These are phyloP conservation scores for Gossypium arboreum DNA, from an alignment of 345 rosid genomes.

Conservation along the genomic window DNA sequence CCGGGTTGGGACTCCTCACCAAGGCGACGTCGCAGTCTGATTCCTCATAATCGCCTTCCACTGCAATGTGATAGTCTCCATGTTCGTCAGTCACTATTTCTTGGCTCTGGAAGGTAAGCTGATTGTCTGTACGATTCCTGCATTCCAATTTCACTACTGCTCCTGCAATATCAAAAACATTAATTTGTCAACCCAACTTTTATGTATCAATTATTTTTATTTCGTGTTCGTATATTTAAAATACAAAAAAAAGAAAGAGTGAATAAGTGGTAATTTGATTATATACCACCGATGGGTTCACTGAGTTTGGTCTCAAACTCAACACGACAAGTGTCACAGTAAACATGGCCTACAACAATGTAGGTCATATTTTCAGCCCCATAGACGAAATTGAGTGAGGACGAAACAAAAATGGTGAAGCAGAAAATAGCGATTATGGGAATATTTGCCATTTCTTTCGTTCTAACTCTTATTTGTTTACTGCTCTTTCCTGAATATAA, in stretches of 20 bases:
- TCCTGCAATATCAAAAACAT: not conserved
- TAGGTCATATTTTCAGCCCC: not conserved
- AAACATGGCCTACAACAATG: conserved; percentile 20
- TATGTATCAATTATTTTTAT: no score
- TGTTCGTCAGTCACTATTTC: not conserved
- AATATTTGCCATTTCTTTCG: conserved; percentile 7
- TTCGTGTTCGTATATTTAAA: no score
- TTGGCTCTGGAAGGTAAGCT: not conserved
- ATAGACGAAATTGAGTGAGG: conserved; percentile 9
- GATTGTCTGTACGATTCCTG: not conserved
- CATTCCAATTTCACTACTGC: not conserved
- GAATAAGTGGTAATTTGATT: conserved; percentile 12
- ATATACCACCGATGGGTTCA: not conserved
- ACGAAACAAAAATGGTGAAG: conserved; percentile 12
- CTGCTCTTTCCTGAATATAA: not conserved
- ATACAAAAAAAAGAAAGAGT: conserved; percentile 1
- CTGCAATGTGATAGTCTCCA: conserved; percentile 25
- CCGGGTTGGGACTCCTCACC: conserved; percentile 13
- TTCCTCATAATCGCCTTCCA: conserved; percentile 30
- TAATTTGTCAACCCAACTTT: no score
- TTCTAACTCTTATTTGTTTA: no score
- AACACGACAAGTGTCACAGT: conserved; percentile 5
- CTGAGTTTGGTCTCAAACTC: not conserved
- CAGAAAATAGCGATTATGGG: not conserved
- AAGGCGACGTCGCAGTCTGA: conserved; percentile 28